These are phyloP conservation scores for Lactifluus hygrophoroides DNA, from an alignment of 768 basidiomycete species.

Conservation along the genomic window DNA sequence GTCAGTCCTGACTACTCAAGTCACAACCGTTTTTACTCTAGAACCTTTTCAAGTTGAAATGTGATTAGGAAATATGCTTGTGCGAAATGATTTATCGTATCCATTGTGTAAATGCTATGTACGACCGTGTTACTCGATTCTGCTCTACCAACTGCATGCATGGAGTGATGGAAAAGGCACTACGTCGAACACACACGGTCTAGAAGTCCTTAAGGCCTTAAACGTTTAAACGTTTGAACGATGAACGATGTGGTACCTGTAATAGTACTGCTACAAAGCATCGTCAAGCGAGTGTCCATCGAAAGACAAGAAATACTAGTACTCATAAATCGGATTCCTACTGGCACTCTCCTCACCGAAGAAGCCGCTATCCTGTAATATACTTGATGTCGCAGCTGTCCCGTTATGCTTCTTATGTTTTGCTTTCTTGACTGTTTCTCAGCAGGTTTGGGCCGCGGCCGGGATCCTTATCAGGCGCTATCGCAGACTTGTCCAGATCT, in stretches of 20 bases:
- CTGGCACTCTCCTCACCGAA: conserved; percentile 3
- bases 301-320: neutral
- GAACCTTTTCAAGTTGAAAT: neutral
- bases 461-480: neutral
- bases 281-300: neutral
- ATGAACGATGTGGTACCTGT: neutral
- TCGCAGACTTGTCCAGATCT: neutral
- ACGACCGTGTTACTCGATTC: no score
- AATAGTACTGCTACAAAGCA: neutral
- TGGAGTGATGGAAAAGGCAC: no score
- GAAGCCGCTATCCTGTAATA: neutral
- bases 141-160: no score
- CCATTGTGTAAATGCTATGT: no score
- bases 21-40: conserved; percentile 18
- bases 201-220: no score
- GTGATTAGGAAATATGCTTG: no score
- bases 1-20: no score
- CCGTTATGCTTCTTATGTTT: neutral
- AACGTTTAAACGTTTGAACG: neutral
- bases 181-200: no score
- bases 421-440: neutral
- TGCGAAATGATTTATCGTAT: no score
- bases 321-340: neutral
- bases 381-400: neutral
- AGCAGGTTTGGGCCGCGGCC: no score